Evolutionary conservation across 1,284 basidiomycete genomes (phyloP).

Genomic region (Malassezia cuniculi): DNA sequence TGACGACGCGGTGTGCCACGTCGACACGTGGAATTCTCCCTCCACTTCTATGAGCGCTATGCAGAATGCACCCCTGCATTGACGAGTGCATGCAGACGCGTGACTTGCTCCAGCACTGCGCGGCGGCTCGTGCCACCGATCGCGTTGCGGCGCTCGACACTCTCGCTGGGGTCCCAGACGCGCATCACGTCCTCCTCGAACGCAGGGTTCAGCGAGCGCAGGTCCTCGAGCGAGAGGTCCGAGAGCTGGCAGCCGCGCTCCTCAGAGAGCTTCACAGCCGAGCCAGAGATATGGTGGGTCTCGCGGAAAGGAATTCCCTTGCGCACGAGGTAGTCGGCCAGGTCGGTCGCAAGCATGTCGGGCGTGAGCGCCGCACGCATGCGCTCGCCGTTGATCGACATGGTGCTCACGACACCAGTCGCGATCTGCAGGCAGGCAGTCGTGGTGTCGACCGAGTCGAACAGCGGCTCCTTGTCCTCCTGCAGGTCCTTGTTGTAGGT

Average conservation of each 20-base stretch:
- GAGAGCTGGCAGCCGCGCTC: slow-evolving; percentile 65
- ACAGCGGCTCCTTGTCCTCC: slow-evolving; percentile 95
- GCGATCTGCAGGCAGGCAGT: slow-evolving; percentile 81
- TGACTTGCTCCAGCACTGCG: slow-evolving; percentile 66
- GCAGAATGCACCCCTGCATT: slow-evolving; percentile 1
- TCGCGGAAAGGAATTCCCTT: slow-evolving; percentile 95
- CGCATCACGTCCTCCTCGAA: slow-evolving; percentile 65
- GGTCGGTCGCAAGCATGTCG: slow-evolving; percentile 91
- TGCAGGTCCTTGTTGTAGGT: slow-evolving; percentile 99
- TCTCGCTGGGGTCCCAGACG: slow-evolving; percentile 47
- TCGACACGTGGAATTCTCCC: slow-evolving; percentile 8
- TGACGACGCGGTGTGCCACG: neutral
- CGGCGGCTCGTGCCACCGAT: slow-evolving; percentile 77
- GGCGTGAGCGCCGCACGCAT: slow-evolving; percentile 83
- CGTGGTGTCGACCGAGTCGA: slow-evolving; percentile 81
- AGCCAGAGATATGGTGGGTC: slow-evolving; percentile 93
- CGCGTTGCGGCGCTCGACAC: slow-evolving; percentile 82
- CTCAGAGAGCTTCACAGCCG: slow-evolving; percentile 87
- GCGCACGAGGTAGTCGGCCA: slow-evolving; percentile 93
- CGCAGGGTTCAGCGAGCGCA: slow-evolving; percentile 59
- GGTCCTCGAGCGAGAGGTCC: slow-evolving; percentile 67
- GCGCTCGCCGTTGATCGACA: slow-evolving; percentile 70
- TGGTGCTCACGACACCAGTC: slow-evolving; percentile 81
- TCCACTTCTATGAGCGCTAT: too few relatives aligned
- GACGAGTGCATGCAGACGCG: slow-evolving; percentile 2